These are phyloP conservation scores for Oryza glumipatula DNA, from an alignment of 176 grass and related monocot genomes.

Conservation along the genomic window DNA sequence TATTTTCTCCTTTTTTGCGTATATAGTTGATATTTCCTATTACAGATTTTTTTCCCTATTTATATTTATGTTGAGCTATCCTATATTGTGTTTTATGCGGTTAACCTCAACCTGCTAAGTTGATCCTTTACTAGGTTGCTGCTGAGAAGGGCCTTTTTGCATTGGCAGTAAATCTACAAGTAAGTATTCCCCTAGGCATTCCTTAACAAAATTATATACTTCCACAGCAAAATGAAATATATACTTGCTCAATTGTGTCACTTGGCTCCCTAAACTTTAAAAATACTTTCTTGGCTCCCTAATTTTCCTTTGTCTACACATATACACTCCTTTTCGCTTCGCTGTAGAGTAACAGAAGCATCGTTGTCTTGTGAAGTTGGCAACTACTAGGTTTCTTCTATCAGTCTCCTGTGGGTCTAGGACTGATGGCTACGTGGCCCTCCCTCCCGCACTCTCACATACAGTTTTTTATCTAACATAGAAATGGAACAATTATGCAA, in stretches of 20 bases:
- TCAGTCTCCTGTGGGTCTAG: not conserved
- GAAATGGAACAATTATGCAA: no score
- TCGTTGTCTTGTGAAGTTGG: not conserved
- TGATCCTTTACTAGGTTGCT: slow-evolving; percentile 69
- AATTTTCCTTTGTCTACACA: not conserved
- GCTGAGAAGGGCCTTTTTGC: slow-evolving; percentile 92
- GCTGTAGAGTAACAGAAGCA: not conserved
- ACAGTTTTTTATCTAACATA: not conserved
- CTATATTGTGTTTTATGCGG: slow-evolving; percentile 31
- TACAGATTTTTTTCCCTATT: not conserved
- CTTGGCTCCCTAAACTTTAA: not conserved
- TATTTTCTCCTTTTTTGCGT: not conserved
- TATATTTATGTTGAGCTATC: not conserved
- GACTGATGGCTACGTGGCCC: not conserved
- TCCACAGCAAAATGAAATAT: not conserved
- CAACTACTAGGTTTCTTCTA: not conserved
- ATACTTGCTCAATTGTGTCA: not conserved
- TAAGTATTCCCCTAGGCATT: slow-evolving; percentile 53
- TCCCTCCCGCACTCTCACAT: not conserved
- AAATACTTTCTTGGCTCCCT: not conserved
- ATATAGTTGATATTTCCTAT: slow-evolving; percentile 9
- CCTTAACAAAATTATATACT: not conserved
- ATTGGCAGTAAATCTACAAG: slow-evolving; percentile 93
- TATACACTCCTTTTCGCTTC: not conserved
- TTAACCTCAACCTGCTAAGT: slow-evolving; percentile 29